These are phyloP conservation scores for Setaria viridis DNA, from an alignment of 202 grass and related monocot genomes.

Conservation along the genomic window DNA sequence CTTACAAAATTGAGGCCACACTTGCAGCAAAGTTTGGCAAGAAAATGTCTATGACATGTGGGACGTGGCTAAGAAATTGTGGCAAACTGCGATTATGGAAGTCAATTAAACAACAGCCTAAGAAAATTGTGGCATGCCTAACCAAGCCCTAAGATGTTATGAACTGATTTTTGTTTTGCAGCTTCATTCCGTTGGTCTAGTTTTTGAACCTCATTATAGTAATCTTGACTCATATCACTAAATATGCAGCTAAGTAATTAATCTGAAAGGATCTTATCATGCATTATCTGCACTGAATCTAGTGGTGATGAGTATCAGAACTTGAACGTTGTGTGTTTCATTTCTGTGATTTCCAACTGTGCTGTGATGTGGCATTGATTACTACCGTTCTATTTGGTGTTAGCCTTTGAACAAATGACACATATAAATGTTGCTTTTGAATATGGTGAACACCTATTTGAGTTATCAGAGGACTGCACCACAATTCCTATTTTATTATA, in stretches of 20 bases:
- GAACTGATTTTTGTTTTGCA: neutral
- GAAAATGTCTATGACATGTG: no score
- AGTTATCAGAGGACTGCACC: slow-evolving; percentile 15
- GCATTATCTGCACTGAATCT: neutral
- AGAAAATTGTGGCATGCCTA: no score
- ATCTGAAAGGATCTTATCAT: neutral
- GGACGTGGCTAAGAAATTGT: no score
- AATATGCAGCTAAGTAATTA: slow-evolving; percentile 25
- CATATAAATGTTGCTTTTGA: neutral
- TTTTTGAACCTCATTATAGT: neutral
- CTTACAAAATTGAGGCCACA: no score
- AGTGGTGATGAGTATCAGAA: neutral
- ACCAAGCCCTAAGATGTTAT: neutral
- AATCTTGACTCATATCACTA: neutral
- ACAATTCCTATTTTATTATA: neutral
- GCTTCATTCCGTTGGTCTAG: neutral
- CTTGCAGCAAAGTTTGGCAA: no score
- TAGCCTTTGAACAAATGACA: slow-evolving; percentile 27
- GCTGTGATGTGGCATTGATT: neutral
- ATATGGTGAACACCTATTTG: neutral
- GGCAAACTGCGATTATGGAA: no score
- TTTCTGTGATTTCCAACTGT: slow-evolving; percentile 27
- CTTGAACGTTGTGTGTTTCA: neutral
- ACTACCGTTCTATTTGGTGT: neutral
- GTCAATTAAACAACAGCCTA: no score